A percentile compares a stretch with the other conserved stretches of the same genome.
Evolutionary conservation across 2,329 filamentous ascomycete genomes (phyloP).

Genomic region (Zasmidium citrigriseum): DNA sequence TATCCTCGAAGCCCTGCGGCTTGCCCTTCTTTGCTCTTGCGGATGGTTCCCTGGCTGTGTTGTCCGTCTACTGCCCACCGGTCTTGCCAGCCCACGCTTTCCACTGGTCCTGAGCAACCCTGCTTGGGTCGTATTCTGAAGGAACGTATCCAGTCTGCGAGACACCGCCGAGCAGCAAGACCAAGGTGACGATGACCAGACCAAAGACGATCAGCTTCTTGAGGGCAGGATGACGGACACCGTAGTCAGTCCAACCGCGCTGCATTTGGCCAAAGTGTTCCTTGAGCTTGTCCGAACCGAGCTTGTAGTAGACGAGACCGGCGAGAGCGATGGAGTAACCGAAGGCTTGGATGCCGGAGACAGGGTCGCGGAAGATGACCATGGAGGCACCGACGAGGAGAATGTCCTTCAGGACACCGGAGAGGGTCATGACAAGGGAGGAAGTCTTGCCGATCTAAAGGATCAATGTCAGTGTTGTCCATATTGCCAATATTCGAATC

Average conservation of each 20-base stretch:
- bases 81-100: constrained; percentile 20
- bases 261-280: constrained; percentile 71
- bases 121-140: constrained; percentile 25
- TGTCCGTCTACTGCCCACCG: background rate
- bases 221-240: constrained; percentile 71
- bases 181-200: constrained; percentile 62
- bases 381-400: constrained; percentile 78
- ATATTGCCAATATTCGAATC: background rate
- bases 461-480: background rate
- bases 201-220: constrained; percentile 76
- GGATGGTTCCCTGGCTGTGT: background rate
- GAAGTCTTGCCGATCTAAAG: constrained; percentile 81
- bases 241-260: constrained; percentile 85
- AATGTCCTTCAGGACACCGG: constrained; percentile 85
- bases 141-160: constrained; percentile 30
- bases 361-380: constrained; percentile 76
- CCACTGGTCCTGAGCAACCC: constrained; percentile 13
- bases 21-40: background rate
- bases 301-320: constrained; percentile 84
- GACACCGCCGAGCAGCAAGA: constrained; percentile 65
- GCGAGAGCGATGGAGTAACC: constrained; percentile 78
- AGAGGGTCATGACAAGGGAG: constrained; percentile 81
- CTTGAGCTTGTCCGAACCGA: constrained; percentile 79
- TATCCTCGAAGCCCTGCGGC: background rate
- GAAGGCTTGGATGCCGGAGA: constrained; percentile 75